These are phyloP conservation scores for Boechera stricta DNA, from an alignment of 345 rosid species.

Conservation along the genomic window DNA sequence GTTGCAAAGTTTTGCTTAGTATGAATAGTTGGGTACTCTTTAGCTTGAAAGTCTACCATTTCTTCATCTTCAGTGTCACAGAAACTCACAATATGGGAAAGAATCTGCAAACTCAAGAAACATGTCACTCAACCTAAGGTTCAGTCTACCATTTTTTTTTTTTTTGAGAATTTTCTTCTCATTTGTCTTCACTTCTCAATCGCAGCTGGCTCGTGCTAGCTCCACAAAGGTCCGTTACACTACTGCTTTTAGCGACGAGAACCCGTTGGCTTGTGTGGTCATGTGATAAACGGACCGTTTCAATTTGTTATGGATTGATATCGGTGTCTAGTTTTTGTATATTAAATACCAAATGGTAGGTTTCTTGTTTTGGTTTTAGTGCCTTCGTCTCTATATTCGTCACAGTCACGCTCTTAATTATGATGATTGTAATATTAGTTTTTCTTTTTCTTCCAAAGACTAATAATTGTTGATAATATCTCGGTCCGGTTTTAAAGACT, in stretches of 20 bases:
- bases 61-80: too few species aligned
- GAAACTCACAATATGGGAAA: too few species aligned
- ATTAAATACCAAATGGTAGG: constrained; percentile 15
- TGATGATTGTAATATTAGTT: constrained; percentile 2
- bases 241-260: constrained; percentile 96
- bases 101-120: too few species aligned
- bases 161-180: too few species aligned
- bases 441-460: constrained; percentile 1
- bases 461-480: neutral
- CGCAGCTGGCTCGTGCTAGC: constrained; percentile 93
- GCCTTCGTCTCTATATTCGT: too few species aligned
- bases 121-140: too few species aligned
- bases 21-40: too few species aligned
- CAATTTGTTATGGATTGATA: neutral
- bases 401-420: neutral
- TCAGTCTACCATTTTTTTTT: too few species aligned
- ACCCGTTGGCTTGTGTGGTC: constrained; percentile 69
- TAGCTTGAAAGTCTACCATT: too few species aligned
- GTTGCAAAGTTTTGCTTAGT: too few species aligned
- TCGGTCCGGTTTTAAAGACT: too few species aligned
- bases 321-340: constrained; percentile 19
- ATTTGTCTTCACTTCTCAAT: neutral
- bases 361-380: constrained; percentile 6
- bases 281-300: constrained; percentile 56
- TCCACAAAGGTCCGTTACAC: constrained; percentile 95